Evolutionary conservation across 352 stramenopile genomes (phyloP).

Genomic region (Plasmopara halstedii): DNA sequence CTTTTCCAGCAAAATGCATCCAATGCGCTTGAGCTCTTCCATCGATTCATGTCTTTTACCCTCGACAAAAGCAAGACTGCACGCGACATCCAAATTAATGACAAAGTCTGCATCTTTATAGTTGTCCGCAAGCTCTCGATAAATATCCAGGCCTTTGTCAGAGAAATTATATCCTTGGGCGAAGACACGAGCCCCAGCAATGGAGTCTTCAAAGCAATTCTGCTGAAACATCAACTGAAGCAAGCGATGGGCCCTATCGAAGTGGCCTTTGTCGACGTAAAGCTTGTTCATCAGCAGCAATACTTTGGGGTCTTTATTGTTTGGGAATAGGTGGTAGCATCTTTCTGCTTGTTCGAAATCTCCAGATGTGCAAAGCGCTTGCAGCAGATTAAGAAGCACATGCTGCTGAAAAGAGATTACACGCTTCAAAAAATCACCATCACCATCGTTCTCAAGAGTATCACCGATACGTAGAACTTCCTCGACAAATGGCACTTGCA

Average conservation of each 20-base stretch:
- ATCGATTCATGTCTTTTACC: conserved; percentile 28
- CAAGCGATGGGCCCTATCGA: conserved; percentile 39
- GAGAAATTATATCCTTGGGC: conserved; percentile 37
- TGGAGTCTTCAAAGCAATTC: conserved; percentile 34
- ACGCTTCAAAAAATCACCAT: conserved; percentile 18
- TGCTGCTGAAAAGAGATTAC: conserved; percentile 33
- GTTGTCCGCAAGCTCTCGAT: conserved; percentile 48
- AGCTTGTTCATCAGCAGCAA: conserved; percentile 54
- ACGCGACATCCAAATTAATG: conserved; percentile 66
- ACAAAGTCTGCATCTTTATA: conserved; percentile 46
- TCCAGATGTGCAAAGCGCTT: conserved; percentile 32
- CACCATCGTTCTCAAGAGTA: conserved; percentile 27
- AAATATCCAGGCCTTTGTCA: conserved; percentile 48
- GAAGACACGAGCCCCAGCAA: conserved; percentile 39
- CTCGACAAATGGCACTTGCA: conserved; percentile 44
- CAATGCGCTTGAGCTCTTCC: conserved; percentile 33
- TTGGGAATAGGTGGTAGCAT: conserved; percentile 45
- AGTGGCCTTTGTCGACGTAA: conserved; percentile 34
- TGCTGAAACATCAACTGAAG: conserved; percentile 49
- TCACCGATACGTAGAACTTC: conserved; percentile 55
- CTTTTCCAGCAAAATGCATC: conserved; percentile 16
- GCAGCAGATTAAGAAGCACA: conserved; percentile 39
- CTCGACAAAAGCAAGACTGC: conserved; percentile 32
- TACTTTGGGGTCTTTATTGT: conserved; percentile 21
- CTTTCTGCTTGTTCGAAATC: conserved; percentile 55